A percentile compares a stretch with the other conserved stretches of the same genome.
These are phyloP conservation scores for Stephania cephalantha DNA, from an alignment of 164 flowering plant species.

Conservation along the genomic window DNA sequence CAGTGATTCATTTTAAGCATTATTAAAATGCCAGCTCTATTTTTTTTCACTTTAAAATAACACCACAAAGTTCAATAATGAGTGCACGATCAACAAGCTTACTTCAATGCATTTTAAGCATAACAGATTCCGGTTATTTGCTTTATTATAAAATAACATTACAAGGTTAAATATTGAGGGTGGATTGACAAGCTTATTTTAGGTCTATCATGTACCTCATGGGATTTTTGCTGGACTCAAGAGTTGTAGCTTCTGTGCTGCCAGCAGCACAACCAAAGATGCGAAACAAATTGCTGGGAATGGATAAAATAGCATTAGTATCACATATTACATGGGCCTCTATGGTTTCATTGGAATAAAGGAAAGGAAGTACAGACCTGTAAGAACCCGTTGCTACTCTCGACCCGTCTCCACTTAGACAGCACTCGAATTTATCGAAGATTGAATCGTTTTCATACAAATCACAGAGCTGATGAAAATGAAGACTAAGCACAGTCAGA, in stretches of 20 bases:
- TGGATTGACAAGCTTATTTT: too few species aligned
- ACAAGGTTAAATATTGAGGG: too few species aligned
- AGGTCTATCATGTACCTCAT: constrained; percentile 53
- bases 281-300: constrained; percentile 80
- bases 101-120: too few species aligned
- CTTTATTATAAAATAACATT: too few species aligned
- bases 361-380: constrained; percentile 41
- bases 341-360: neutral
- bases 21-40: too few species aligned
- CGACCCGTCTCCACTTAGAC: constrained; percentile 87
- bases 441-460: constrained; percentile 97
- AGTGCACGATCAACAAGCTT: too few species aligned
- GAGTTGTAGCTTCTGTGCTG: constrained; percentile 74
- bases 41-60: too few species aligned
- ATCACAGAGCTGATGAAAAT: constrained; percentile 69
- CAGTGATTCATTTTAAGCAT: too few species aligned
- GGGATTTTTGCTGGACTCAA: constrained; percentile 98
- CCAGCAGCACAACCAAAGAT: constrained; percentile 80
- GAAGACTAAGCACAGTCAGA: constrained; percentile 9
- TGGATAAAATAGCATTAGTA: constrained; percentile 13
- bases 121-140: too few species aligned
- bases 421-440: constrained; percentile 97
- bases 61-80: too few species aligned
- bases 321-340: neutral
- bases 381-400: constrained; percentile 95